Percentiles rank a stretch among this genome's conserved stretches.
Conservation (phyloP, 176 grass and related monocot species). For the Canna indica region DNA sequence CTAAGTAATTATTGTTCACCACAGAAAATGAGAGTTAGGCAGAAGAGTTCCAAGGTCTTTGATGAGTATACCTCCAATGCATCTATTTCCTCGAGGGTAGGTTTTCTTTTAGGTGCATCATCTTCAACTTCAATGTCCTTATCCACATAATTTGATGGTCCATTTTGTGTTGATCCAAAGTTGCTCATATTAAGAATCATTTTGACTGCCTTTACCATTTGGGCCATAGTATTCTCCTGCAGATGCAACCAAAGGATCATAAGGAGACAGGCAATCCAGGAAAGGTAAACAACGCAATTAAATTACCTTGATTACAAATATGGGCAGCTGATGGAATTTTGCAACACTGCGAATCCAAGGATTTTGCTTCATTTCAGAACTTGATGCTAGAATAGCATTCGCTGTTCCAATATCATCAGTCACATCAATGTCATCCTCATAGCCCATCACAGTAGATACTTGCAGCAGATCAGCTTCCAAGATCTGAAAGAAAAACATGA, state of each 20-base stretch:
- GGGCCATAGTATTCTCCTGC: slow-evolving; percentile 85
- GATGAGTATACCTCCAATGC: slow-evolving; percentile 65
- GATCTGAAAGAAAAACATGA: slow-evolving; percentile 32
- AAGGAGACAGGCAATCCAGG: slow-evolving; percentile 5
- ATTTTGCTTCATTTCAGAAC: slow-evolving; percentile 77
- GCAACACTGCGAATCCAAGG: slow-evolving; percentile 78
- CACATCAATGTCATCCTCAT: slow-evolving; percentile 66
- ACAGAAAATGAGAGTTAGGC: too few relatives aligned
- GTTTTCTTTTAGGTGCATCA: slow-evolving; percentile 81
- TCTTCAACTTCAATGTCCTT: slow-evolving; percentile 85
- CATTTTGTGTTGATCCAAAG: slow-evolving; percentile 21
- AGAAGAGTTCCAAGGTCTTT: neutral
- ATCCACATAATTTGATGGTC: slow-evolving; percentile 29
- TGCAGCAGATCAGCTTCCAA: slow-evolving; percentile 78
- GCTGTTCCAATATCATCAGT: slow-evolving; percentile 82
- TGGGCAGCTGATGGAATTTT: slow-evolving; percentile 63
- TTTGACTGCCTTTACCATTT: slow-evolving; percentile 90
- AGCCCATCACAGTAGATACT: slow-evolving; percentile 90
- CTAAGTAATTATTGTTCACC: neutral
- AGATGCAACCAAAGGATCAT: neutral
- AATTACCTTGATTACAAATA: slow-evolving; percentile 95
- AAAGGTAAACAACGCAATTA: slow-evolving; percentile 11
- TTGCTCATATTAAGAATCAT: slow-evolving; percentile 75
- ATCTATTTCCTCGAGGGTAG: slow-evolving; percentile 91
- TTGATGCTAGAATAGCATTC: slow-evolving; percentile 79